Conservation (phyloP, 257 asterid species). For the Jacaranda mimosifolia region DNA sequence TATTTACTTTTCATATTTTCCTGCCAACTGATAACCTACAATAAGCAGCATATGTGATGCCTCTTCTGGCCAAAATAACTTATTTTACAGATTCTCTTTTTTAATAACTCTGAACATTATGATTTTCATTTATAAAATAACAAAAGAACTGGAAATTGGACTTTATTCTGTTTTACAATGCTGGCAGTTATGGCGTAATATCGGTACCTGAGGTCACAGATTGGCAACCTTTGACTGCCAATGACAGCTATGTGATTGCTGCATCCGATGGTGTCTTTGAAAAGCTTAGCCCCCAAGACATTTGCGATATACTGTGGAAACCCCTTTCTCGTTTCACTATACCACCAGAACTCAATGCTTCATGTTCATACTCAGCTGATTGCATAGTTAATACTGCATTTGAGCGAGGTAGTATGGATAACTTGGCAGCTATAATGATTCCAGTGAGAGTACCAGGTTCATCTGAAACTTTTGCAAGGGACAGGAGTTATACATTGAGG, state of each 20-base stretch:
- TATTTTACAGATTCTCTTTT: neutral
- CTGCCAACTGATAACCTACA: constrained; percentile 17
- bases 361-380: constrained; percentile 84
- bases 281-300: constrained; percentile 82
- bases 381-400: constrained; percentile 83
- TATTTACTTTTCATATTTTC: neutral
- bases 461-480: constrained; percentile 42
- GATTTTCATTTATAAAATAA: constrained; percentile 19
- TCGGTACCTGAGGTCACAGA: constrained; percentile 98
- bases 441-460: constrained; percentile 59
- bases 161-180: constrained; percentile 42
- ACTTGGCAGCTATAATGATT: constrained; percentile 82
- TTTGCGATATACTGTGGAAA: constrained; percentile 84
- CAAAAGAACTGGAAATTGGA: constrained; percentile 10
- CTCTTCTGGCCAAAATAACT: constrained; percentile 14
- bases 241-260: constrained; percentile 88
- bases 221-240: constrained; percentile 84
- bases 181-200: constrained; percentile 88
- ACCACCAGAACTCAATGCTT: constrained; percentile 53
- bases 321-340: constrained; percentile 56
- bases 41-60: constrained; percentile 10
- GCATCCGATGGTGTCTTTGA: constrained; percentile 96
- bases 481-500: constrained; percentile 44
- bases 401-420: constrained; percentile 87
- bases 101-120: neutral